Percentiles rank a stretch among this genome's conserved stretches.
Evolutionary conservation across 108 stramenopile species (phyloP).

Genomic region (Fragilaria radians): DNA sequence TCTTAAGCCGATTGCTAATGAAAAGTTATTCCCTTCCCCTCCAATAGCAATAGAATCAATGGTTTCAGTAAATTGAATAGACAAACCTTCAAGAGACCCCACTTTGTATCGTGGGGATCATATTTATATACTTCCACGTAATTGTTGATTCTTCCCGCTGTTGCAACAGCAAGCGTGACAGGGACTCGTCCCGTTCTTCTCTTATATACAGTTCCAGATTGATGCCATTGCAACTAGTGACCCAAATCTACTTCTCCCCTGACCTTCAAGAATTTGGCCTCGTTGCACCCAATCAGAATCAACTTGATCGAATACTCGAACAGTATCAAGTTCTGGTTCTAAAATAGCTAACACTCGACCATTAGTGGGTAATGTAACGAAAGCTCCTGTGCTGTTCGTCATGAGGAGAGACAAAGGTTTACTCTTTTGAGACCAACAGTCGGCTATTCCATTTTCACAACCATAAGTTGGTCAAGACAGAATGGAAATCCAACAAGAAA

Average conservation of each 20-base stretch:
- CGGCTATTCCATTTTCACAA: neutral
- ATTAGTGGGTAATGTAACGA: neutral
- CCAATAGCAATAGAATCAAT: neutral
- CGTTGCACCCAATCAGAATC: neutral
- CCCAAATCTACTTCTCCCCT: neutral
- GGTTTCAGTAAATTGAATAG: neutral
- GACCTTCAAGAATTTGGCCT: neutral
- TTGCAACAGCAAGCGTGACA: neutral
- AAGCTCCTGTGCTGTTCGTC: neutral
- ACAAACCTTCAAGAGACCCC: neutral
- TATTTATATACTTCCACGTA: neutral
- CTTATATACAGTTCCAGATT: neutral
- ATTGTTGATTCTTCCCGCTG: neutral
- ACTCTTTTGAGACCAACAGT: neutral
- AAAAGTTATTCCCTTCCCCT: neutral
- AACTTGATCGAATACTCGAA: neutral
- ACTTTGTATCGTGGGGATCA: neutral
- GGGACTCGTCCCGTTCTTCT: neutral
- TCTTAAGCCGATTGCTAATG: neutral
- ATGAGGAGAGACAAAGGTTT: neutral
- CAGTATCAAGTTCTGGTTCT: neutral
- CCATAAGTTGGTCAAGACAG: neutral
- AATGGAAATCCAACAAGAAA: neutral
- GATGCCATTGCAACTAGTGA: neutral
- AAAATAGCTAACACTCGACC: neutral